Percentiles rank a stretch among this genome's conserved stretches.
Evolutionary conservation across 768 basidiomycete species (phyloP).

Genomic region (Kwoniella europaea): DNA sequence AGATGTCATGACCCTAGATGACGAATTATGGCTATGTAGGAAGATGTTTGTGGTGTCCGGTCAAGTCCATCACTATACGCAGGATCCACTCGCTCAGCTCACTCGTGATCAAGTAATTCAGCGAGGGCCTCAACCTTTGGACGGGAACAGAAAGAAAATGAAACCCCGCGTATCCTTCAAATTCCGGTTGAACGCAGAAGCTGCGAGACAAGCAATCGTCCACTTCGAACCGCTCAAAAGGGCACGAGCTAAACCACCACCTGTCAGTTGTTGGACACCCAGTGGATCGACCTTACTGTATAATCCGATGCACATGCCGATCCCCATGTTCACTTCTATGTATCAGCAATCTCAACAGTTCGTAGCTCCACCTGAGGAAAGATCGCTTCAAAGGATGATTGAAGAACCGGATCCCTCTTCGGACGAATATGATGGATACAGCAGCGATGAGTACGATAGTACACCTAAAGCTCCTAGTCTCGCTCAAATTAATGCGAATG

Average conservation of each 20-base stretch:
- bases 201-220: conserved; percentile 3
- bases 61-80: conserved; percentile 11
- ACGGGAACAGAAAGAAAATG: not conserved
- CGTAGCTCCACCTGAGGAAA: conserved; percentile 18
- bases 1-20: conserved; percentile 24
- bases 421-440: conserved; percentile 14
- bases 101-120: not conserved
- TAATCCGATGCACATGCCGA: not conserved
- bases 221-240: conserved; percentile 14
- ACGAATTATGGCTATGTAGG: conserved; percentile 24
- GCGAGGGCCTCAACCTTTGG: not conserved
- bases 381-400: conserved; percentile 6
- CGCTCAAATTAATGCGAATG: not conserved
- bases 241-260: not conserved
- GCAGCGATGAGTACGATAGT: conserved; percentile 17
- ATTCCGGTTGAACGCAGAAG: conserved; percentile 1
- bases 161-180: conserved; percentile 12
- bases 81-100: conserved; percentile 1
- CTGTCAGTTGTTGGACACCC: not conserved
- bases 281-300: not conserved
- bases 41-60: conserved; percentile 25
- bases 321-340: not conserved
- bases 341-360: not conserved
- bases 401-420: conserved; percentile 25
- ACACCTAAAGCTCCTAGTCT: not conserved